Evolutionary conservation across 768 basidiomycete species (phyloP).

Genomic region (Rickenella mellea): DNA sequence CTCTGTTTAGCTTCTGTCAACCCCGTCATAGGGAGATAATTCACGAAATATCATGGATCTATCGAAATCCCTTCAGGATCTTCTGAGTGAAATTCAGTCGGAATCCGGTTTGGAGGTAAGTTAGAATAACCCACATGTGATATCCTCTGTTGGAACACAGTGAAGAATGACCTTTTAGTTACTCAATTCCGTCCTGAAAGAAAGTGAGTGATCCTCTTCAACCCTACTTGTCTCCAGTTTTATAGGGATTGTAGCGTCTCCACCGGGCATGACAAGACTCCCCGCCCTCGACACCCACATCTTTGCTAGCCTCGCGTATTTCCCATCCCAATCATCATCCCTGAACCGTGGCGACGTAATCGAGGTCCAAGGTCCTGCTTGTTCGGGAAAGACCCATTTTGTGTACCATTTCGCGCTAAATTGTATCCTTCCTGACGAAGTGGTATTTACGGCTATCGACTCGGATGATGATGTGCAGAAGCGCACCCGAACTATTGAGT

Average conservation of each 20-base stretch:
- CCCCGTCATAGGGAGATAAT: too few species aligned
- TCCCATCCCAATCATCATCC: slow-evolving; percentile 16
- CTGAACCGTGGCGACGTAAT: slow-evolving; percentile 52
- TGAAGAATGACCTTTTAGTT: slow-evolving; percentile 22
- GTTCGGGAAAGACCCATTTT: slow-evolving; percentile 74
- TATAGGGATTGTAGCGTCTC: slow-evolving; percentile 17
- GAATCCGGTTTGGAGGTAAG: slow-evolving; percentile 26
- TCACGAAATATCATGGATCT: too few species aligned
- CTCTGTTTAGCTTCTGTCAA: too few species aligned
- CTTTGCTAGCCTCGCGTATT: slow-evolving; percentile 5
- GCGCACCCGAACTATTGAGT: slow-evolving; percentile 6
- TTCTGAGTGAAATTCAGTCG: slow-evolving; percentile 23
- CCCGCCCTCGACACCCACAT: slow-evolving; percentile 25
- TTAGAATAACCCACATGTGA: slow-evolving; percentile 5
- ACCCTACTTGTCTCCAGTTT: slow-evolving; percentile 4
- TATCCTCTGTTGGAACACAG: slow-evolving; percentile 8
- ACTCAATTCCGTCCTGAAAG: slow-evolving; percentile 28
- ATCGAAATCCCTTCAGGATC: too few species aligned
- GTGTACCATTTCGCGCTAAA: slow-evolving; percentile 53
- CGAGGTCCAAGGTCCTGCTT: slow-evolving; percentile 68
- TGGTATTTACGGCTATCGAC: not conserved
- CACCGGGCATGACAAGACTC: slow-evolving; percentile 21
- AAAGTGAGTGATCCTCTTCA: slow-evolving; percentile 19
- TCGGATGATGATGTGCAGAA: not conserved
- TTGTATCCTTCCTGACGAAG: slow-evolving; percentile 41